Evolutionary conservation across 352 stramenopile species (phyloP).

Genomic region (Thraustochytrium striatum): DNA sequence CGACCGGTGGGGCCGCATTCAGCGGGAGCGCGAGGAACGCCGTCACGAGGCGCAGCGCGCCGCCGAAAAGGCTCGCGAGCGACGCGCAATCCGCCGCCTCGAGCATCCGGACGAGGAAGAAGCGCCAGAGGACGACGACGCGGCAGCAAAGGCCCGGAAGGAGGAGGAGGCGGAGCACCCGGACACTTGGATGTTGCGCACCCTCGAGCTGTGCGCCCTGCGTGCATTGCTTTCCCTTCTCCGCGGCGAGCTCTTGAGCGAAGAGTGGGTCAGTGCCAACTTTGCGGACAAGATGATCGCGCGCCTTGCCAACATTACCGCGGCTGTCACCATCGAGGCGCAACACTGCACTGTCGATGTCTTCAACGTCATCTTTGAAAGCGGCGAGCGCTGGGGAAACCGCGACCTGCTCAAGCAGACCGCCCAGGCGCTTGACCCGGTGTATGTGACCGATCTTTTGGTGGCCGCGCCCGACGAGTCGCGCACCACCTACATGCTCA

Average conservation of each 20-base stretch:
- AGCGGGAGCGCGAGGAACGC: background rate
- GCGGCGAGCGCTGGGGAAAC: background rate
- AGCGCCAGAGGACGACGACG: background rate
- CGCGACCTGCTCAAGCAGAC: background rate
- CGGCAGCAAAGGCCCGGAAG: background rate
- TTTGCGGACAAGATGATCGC: background rate
- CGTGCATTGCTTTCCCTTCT: background rate
- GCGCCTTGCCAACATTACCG: background rate
- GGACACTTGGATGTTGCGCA: background rate
- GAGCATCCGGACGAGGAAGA: background rate
- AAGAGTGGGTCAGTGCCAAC: background rate
- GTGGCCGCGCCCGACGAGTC: background rate
- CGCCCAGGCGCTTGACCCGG: background rate
- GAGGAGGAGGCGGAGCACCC: constrained; percentile 10
- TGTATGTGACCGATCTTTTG: background rate
- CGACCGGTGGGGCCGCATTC: background rate
- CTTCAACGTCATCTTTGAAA: background rate
- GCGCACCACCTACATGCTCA: background rate
- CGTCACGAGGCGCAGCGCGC: background rate
- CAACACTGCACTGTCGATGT: constrained; percentile 24
- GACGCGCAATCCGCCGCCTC: background rate
- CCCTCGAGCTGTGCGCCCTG: constrained; percentile 7
- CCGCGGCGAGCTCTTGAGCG: background rate
- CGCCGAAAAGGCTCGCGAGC: background rate
- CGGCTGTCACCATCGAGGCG: background rate